Conservation (phyloP, 2,329 filamentous ascomycete genomes). For the Cordyceps tenuipes region DNA sequence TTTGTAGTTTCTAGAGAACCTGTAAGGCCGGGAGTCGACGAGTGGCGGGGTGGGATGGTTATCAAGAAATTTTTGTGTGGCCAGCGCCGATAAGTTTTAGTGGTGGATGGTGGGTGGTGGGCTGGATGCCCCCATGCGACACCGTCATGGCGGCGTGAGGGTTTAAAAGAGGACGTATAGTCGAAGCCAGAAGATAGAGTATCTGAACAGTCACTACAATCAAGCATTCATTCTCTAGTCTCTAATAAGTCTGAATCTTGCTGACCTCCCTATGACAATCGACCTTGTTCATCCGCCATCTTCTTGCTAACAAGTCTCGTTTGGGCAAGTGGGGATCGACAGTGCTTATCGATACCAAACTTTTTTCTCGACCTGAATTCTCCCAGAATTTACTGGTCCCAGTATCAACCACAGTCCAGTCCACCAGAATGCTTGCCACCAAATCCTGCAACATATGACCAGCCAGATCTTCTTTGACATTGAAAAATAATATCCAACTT, state of each 20-base stretch:
- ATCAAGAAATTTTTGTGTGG: conserved; percentile 22
- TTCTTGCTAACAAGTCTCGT: background rate
- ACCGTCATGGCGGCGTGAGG: background rate
- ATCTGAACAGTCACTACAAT: background rate
- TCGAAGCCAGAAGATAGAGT: too few species aligned
- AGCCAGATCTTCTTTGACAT: background rate
- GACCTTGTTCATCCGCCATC: background rate
- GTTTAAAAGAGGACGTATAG: background rate
- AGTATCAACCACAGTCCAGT: background rate
- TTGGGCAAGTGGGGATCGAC: conserved; percentile 5
- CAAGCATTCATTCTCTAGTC: background rate
- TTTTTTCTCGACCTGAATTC: background rate
- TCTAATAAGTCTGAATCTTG: background rate
- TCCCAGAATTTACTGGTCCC: background rate
- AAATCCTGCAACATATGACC: background rate
- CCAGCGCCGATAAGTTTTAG: conserved; percentile 11
- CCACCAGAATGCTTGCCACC: background rate
- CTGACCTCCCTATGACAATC: too few species aligned
- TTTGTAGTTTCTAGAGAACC: conserved; percentile 13
- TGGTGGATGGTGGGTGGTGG: too few species aligned
- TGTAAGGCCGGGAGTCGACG: conserved; percentile 25
- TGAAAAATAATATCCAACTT: background rate
- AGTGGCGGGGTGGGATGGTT: conserved; percentile 19
- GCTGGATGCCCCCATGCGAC: background rate
- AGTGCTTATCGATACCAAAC: conserved; percentile 7